Percentiles rank a stretch among this genome's conserved stretches.
Evolutionary conservation across 192 early-diverging fungal species (phyloP).

Genomic region (Dissophora ornata): DNA sequence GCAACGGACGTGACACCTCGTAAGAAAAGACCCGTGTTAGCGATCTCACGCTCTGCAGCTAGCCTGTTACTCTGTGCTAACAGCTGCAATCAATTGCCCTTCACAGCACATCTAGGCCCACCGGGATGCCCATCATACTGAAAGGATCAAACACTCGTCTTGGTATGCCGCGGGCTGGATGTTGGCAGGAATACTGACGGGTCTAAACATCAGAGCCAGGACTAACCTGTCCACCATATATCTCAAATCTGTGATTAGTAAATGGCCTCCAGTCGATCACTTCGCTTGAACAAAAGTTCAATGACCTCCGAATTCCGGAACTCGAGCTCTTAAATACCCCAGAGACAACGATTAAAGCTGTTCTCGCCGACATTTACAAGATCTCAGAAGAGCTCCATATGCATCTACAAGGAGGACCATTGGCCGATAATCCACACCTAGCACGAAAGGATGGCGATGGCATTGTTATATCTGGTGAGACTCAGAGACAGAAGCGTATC

Average conservation of each 20-base stretch:
- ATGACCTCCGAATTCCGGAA: conserved; percentile 65
- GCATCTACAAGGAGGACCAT: conserved; percentile 69
- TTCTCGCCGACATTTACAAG: conserved; percentile 62
- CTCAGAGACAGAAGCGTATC: conserved; percentile 60
- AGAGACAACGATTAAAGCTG: conserved; percentile 64
- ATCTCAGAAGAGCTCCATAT: conserved; percentile 69
- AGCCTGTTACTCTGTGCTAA: neutral
- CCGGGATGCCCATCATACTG: conserved; percentile 21
- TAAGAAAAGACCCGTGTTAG: too few relatives aligned
- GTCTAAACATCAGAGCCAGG: too few relatives aligned
- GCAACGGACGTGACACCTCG: conserved; percentile 23
- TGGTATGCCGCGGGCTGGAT: conserved; percentile 20
- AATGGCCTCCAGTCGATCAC: conserved; percentile 68
- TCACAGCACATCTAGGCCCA: neutral
- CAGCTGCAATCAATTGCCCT: neutral
- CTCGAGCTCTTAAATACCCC: conserved; percentile 65
- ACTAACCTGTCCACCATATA: neutral
- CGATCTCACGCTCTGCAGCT: too few relatives aligned
- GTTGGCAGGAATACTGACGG: too few relatives aligned
- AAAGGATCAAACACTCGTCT: conserved; percentile 50
- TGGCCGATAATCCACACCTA: conserved; percentile 44
- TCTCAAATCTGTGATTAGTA: conserved; percentile 33
- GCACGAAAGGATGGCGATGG: conserved; percentile 27
- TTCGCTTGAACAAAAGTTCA: conserved; percentile 63
- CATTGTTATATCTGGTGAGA: conserved; percentile 48